Base-by-base conservation (phyloP, 1,139 yeast genomes). In the Nematodospora anomalae region DNA sequence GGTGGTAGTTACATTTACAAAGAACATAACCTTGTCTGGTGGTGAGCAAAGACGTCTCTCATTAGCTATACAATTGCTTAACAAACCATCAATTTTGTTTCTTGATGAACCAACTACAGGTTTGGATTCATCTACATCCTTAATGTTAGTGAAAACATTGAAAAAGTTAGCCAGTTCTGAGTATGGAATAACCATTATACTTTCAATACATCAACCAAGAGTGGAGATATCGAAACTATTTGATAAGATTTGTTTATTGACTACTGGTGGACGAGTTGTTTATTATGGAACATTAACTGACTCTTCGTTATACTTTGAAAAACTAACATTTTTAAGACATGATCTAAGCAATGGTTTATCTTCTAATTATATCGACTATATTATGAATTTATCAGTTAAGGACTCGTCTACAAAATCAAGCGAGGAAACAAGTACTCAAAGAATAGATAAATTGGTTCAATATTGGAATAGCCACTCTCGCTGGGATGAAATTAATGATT, bases 81-180 rank as follows among this genome's bases (percentile, higher is more conserved):
- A 86, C 2, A 82, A 80, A 45, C 96, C 96, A 0, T 79, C 90
- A 0, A 63, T 87, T 2, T 60, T 88, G 44, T 86, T 87, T 50
- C 62, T 88, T 31, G 96, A 88, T 55, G 96, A 88, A 51, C 95
- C 96, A 2, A 88, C 96, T 0, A 86, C 96, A 0, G 96, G 96
- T 0, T 63, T 88, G 23, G 96, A 88, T 55, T 83, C 95, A 2
- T 79, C 80, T 37, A 80, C 89, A 8, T 89, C 95, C 0, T 76
- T 71, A 46, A 65, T 80, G 42, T 64, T 87, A 32, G 75, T 86
- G n/a, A 67, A 73, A 38, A 77, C 86, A 0, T 67, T 88, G 42
- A 76, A 77, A 45, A 72, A 75, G 44, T 60, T 72, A 22, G 71
- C 77, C 12, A 60, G 67, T 3, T 62, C 69, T 0, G 73, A 70